Base-by-base conservation (phyloP, 164 flowering plant genomes). In the Vitis rupestris region DNA sequence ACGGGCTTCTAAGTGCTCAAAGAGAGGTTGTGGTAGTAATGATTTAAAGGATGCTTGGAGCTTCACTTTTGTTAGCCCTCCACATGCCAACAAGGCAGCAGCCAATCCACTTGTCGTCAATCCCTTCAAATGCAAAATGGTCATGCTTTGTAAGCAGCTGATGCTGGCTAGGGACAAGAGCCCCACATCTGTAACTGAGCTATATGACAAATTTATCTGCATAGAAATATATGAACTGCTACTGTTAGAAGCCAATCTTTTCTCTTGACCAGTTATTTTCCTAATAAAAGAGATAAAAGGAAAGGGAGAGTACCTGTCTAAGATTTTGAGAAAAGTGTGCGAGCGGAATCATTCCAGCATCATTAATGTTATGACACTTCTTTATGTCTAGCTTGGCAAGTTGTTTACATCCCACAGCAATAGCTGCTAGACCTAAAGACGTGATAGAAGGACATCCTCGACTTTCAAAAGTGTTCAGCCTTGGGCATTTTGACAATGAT, bases 121-220 rank as follows among this genome's bases (percentile, higher is more conserved):
- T 31, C 90, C 89, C 61, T 83, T 73, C 66, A 85, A 15, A 67
- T 94, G 93, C 82, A 94, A 76, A 17, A 94, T 71, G 3, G 89
- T 89, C 73, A 94, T 67, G 80, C 77, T 86, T 70, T 92, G 94
- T 50, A 94, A 76, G 74, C 93, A 86, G 71, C 93, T 80, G 65
- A 94, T 80, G 81, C 89, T 88, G 65, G 92, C 92, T n/a, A 94
- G 85, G 56, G 94, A 82, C 75, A 92, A 71, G 8, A 94, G 80
- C 29, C 98, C 97, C 53, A 88, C 81, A 67, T 94, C 94, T 2
- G 94, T 85, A 9, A 94, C 86, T 8, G 92, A 86, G 68, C 84
- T 88, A 61, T 87, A 87, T 8, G 98, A 94, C 76, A 94, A 69
- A 69, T 87, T 94, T 68, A 94, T 88, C 98, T 94, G 92, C 75